phyloP scores from a whole-genome alignment of 1,139 yeast species.

The Debaryomyces subglobosus region DNA sequence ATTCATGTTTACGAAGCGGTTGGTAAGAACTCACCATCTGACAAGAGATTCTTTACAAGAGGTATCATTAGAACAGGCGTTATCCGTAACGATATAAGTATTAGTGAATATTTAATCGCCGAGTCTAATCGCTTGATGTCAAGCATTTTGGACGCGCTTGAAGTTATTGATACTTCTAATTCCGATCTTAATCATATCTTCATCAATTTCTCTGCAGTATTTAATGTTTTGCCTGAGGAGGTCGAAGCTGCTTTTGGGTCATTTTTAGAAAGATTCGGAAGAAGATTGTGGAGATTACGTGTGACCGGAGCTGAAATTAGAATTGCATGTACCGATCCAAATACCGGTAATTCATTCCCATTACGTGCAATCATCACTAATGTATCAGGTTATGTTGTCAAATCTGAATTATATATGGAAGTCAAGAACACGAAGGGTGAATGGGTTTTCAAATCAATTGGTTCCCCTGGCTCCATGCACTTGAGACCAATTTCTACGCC shows the following conservation, averaged over 20 bases:
- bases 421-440: slow-evolving; percentile 89
- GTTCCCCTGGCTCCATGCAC: slow-evolving; percentile 96
- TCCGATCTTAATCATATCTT: slow-evolving; percentile 96
- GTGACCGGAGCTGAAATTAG: slow-evolving; percentile 97
- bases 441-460: slow-evolving; percentile 95
- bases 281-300: slow-evolving; percentile 94
- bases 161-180: slow-evolving; percentile 90
- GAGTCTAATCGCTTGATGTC: slow-evolving; percentile 96
- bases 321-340: slow-evolving; percentile 90
- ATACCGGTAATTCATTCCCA: slow-evolving; percentile 88
- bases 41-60: slow-evolving; percentile 93
- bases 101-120: slow-evolving; percentile 90
- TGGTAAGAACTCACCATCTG: slow-evolving; percentile 91
- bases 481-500: slow-evolving; percentile 94
- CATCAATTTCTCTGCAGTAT: slow-evolving; percentile 93
- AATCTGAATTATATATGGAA: slow-evolving; percentile 92
- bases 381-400: slow-evolving; percentile 96
- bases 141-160: slow-evolving; percentile 92
- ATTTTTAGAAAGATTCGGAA: slow-evolving; percentile 95
- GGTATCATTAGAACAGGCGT: slow-evolving; percentile 97
- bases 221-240: slow-evolving; percentile 91
- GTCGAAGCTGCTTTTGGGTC: slow-evolving; percentile 98
- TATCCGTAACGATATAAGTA: slow-evolving; percentile 87
- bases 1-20: slow-evolving; percentile 96
- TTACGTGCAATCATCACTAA: slow-evolving; percentile 94